Conservation (phyloP, 192 early-diverging fungal species). For the Backusella tarrabulga region DNA sequence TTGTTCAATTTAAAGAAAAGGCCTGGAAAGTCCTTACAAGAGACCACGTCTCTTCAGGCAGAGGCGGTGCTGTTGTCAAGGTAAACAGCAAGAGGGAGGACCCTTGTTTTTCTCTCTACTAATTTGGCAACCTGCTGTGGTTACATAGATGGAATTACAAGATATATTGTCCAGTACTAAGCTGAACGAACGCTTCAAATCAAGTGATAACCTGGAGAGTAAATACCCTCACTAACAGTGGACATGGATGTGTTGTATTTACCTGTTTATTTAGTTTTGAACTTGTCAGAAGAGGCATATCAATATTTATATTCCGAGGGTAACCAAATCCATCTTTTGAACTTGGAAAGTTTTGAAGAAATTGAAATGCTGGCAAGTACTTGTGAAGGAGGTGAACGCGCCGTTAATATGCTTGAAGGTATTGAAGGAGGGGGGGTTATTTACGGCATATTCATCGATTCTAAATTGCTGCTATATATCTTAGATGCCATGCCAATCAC, state of each 20-base stretch:
- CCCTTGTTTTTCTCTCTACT: background rate
- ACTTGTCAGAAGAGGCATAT: constrained; percentile 61
- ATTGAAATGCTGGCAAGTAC: constrained; percentile 52
- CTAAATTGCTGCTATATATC: constrained; percentile 11
- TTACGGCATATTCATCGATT: background rate
- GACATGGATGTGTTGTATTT: background rate
- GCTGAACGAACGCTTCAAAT: constrained; percentile 66
- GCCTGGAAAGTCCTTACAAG: constrained; percentile 66
- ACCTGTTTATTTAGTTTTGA: constrained; percentile 49
- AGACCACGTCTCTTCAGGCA: constrained; percentile 68
- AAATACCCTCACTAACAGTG: background rate
- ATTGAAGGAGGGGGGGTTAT: background rate
- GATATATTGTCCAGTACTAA: constrained; percentile 61
- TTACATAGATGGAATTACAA: constrained; percentile 60
- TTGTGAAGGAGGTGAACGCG: constrained; percentile 57
- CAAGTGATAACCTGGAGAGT: constrained; percentile 65
- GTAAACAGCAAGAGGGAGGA: constrained; percentile 7
- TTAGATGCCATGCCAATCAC: constrained; percentile 52
- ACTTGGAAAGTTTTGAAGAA: constrained; percentile 73
- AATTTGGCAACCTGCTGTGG: too few species aligned
- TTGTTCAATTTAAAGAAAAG: constrained; percentile 64
- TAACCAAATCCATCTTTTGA: constrained; percentile 60
- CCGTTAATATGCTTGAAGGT: constrained; percentile 31
- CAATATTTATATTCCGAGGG: constrained; percentile 75
- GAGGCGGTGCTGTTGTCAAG: constrained; percentile 63